Evolutionary conservation across 1,284 basidiomycete genomes (phyloP), one percentile per base, ranked within the genome.

Genomic region (Leccinum griseonigrum): DNA sequence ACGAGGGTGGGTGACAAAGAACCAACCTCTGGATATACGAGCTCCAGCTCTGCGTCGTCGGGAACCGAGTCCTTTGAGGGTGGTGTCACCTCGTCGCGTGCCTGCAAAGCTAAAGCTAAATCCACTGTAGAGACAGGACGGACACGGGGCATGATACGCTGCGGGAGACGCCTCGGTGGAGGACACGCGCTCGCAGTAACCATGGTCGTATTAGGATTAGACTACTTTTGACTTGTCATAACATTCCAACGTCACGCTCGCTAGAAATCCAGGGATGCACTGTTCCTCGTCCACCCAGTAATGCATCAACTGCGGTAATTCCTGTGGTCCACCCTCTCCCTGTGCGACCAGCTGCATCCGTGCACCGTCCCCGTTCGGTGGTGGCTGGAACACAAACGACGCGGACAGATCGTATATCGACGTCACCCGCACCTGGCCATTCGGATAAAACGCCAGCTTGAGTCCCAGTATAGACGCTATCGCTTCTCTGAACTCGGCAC

Each of bases 371-470:
- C 72, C 67, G 5, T 68, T 71, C 10, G 40, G 40, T 43, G 40
- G 69, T 1, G 89, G 88, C 69, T 86, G 84, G 73, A 92, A 92
- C 28, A 89, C 85, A 69, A 91, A 91, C 34, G 84, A 83, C 13
- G 88, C 85, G 58, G 78, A 79, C 7, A 90, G 78, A 69, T 92
- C 90, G 73, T 87, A 94, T 61, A 89, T 79, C n/a, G 87, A 90
- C 3, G 92, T 94, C 58, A 95, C 85, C 38, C 91, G 83, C 50
- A 95, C 87, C 65, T 91, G 86, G 0, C 92, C 92, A 59, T 92
- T 94, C 4, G 88, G 88, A 64, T 91, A 88, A 72, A 95, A 95
- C 1, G 88, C 86, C 40, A 95, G 80, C 73, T 94, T 94, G 66
- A 93, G 85, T 2, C 94, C 94, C 1, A 96, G 83, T 52, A 96